Evolutionary conservation across 1,284 basidiomycete species (phyloP).

Genomic region (Naganishia cerealis): DNA sequence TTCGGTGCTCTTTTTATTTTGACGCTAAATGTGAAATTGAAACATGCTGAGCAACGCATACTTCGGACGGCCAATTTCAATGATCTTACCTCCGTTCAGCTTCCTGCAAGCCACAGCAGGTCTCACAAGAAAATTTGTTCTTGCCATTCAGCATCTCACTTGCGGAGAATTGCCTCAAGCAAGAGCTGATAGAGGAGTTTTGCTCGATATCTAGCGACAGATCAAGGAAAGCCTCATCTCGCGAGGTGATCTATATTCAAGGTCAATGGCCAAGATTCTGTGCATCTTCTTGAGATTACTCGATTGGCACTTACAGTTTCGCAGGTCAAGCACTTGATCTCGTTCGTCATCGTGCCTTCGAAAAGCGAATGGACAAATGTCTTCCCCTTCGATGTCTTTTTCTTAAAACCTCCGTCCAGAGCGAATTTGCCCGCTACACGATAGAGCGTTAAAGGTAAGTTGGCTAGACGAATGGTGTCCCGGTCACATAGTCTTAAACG

Average conservation of each 20-base stretch:
- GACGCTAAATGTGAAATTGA: conserved; percentile 66
- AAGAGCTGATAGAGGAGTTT: conserved; percentile 91
- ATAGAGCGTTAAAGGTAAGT: background rate
- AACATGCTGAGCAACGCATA: conserved; percentile 27
- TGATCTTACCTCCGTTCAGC: conserved; percentile 84
- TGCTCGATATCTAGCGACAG: conserved; percentile 97
- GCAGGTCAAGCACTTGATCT: conserved; percentile 94
- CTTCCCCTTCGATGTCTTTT: conserved; percentile 54
- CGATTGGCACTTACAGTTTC: conserved; percentile 67
- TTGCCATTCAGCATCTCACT: conserved; percentile 96
- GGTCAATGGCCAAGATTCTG: background rate
- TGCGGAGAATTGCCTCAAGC: conserved; percentile 91
- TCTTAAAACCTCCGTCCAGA: conserved; percentile 13
- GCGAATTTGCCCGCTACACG: conserved; percentile 16
- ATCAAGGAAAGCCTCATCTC: conserved; percentile 94
- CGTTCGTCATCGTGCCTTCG: conserved; percentile 89
- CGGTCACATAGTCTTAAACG: background rate
- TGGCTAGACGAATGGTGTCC: background rate
- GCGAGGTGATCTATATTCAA: conserved; percentile 72
- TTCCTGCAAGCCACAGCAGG: conserved; percentile 92
- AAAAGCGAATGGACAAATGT: conserved; percentile 90
- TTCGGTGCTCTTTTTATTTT: conserved; percentile 95
- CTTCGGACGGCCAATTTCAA: too few relatives aligned
- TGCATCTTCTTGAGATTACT: background rate
- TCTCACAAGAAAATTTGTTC: conserved; percentile 98